phyloP scores from a whole-genome alignment of 1,139 yeast species.

The Lodderomyces parapsilosis region DNA sequence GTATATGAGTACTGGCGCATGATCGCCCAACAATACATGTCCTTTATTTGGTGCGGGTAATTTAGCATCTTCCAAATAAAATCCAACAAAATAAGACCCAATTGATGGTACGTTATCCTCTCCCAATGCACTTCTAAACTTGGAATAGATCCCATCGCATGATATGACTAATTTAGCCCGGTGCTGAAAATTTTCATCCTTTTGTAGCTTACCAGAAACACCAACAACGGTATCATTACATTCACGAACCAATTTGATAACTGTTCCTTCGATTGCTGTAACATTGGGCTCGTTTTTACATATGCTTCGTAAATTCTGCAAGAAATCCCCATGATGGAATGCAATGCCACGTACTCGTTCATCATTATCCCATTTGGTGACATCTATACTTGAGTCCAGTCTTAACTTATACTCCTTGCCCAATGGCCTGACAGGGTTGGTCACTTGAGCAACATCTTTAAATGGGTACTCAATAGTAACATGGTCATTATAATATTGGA shows the following conservation, averaged over 20 bases:
- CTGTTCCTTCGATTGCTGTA: slow-evolving; percentile 80
- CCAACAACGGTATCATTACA: slow-evolving; percentile 63
- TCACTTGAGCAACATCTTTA: slow-evolving; percentile 46
- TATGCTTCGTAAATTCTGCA: slow-evolving; percentile 72
- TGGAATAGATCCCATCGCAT: slow-evolving; percentile 94
- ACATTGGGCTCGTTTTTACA: slow-evolving; percentile 69
- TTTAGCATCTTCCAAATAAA: slow-evolving; percentile 68
- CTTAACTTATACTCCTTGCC: slow-evolving; percentile 53
- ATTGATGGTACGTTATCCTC: slow-evolving; percentile 60
- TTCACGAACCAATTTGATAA: slow-evolving; percentile 54
- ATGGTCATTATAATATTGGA: slow-evolving; percentile 58
- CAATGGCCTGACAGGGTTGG: slow-evolving; percentile 47
- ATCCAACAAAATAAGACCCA: slow-evolving; percentile 85
- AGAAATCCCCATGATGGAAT: slow-evolving; percentile 89
- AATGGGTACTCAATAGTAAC: slow-evolving; percentile 71
- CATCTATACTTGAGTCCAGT: slow-evolving; percentile 47
- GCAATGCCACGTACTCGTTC: slow-evolving; percentile 74
- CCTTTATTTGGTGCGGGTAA: slow-evolving; percentile 79
- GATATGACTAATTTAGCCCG: slow-evolving; percentile 58
- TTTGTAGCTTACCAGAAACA: slow-evolving; percentile 45
- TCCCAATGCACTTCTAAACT: slow-evolving; percentile 74
- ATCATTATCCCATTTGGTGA: slow-evolving; percentile 57
- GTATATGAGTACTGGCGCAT: slow-evolving; percentile 85
- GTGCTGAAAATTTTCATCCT: slow-evolving; percentile 28
- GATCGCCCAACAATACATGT: slow-evolving; percentile 83